Base-by-base conservation (phyloP, 225 moss, liverwort and hornwort genomes). In the Neckera pumila region DNA sequence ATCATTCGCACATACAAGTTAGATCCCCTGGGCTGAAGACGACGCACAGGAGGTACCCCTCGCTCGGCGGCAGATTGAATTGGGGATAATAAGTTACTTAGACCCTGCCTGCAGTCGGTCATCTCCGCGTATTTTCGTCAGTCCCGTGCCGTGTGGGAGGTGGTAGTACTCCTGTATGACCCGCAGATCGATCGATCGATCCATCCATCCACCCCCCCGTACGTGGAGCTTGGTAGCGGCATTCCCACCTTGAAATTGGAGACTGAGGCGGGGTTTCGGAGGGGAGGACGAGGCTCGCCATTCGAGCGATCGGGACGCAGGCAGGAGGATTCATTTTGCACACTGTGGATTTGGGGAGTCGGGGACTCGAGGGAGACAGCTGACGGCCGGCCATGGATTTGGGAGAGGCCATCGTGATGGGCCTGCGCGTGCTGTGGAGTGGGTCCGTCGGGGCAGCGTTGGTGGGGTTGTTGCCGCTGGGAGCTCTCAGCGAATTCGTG, bases 381-480 rank as follows among this genome's bases (percentile, higher is more conserved):
- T 79, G 79, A 57, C 14, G 16, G 65, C n/a, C 14, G 21, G 65
- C 77, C 60, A 92, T 93, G 93, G 91, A 89, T 59, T 42, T 85
- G 15, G 90, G 83, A 59, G 9, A 36, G 82, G 66, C 28, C 57
- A 27, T 90, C 59, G 84, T 86, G 57, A 72, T 80, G 82, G 89
- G 89, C 42, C 90, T 94, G 78, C 90, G 93, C 81, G 79, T 85
- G 27, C 30, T 92, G 54, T 94, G 94, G 94, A 73, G 79, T 80
- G 38, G 84, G 85, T 76, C 85, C 75, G 72, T 83, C 25, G 89
- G 64, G 67, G 73, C 19, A 70, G 64, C 51, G 63, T 51, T 91
- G 67, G 59, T 91, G 57, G 93, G 92, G 53, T 88, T 94, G 57
- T 77, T 93, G 88, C 93, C 94, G 15, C 85, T 94, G 36, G 94